These are phyloP conservation scores for Tagetes erecta DNA, from an alignment of 129 eudicot genomes.

Conservation along the genomic window DNA sequence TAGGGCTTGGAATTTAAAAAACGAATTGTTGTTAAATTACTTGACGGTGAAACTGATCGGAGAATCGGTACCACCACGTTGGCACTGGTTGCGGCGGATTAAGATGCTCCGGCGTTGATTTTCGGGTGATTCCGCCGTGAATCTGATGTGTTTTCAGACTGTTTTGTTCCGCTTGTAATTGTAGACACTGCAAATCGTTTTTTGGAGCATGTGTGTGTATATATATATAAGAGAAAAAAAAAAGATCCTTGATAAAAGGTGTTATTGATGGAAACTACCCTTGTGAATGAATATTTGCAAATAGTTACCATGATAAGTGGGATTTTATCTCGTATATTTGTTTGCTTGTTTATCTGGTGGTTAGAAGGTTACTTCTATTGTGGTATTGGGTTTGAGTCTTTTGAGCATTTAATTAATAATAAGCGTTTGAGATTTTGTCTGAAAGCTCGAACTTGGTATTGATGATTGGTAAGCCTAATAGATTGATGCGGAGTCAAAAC, in stretches of 20 bases:
- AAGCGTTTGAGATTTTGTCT: too few relatives aligned
- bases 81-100: slow-evolving; percentile 29
- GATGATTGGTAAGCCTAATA: too few relatives aligned
- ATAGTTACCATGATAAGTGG: too few relatives aligned
- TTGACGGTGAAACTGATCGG: slow-evolving; percentile 27
- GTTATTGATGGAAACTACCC: slow-evolving; percentile 22
- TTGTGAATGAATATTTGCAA: neutral
- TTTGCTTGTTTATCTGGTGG: too few relatives aligned
- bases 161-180: slow-evolving; percentile 25
- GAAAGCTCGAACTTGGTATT: too few relatives aligned
- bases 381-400: too few relatives aligned
- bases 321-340: too few relatives aligned
- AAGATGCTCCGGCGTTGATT: slow-evolving; percentile 31
- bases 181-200: slow-evolving; percentile 7
- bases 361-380: too few relatives aligned
- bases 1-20: slow-evolving; percentile 34
- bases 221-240: neutral
- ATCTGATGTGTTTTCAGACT: slow-evolving; percentile 22
- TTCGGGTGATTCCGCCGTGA: slow-evolving; percentile 39
- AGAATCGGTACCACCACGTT: slow-evolving; percentile 3
- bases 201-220: slow-evolving; percentile 16
- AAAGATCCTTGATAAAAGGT: slow-evolving; percentile 18
- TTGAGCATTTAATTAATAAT: too few relatives aligned
- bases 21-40: neutral
- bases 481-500: too few relatives aligned